Evolutionary conservation across 352 stramenopile genomes (phyloP), one percentile per base, ranked within the genome.

Genomic region (Pelagophyceae sp.): DNA sequence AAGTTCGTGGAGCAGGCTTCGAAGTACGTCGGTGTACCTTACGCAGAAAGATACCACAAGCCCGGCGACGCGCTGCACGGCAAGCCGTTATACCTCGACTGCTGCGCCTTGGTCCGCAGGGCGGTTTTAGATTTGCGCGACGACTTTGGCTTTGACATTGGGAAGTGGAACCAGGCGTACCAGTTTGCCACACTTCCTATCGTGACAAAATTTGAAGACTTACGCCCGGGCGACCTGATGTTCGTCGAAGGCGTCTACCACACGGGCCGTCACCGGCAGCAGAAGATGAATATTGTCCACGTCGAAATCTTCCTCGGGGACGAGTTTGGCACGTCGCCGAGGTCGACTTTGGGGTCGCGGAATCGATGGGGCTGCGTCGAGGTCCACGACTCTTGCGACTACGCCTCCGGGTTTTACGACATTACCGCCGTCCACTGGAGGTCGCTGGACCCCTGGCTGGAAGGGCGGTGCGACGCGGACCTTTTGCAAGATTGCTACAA

Each of bases 11-110:
- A 72, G 33, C 78, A 81, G 33, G 38, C 25, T 33, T 78, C 81
- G 77, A 81, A 81, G 31, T 81, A 81, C 78, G 79, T 81, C 2
- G 78, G 78, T 37, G 63, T 77, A 5, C 78, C 78, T 64, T 81
- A 81, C 61, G 75, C 77, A 25, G 64, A 72, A 23, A 29, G 67
- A 5, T 81, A 81, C 78, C 78, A 81, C 78, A 61, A 78, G 61
- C 45, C 75, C 54, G 40, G 35, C 15, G 69, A 51, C 54, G 37
- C 72, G 65, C 25, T 71, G 15, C 29, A 71, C 61, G 74, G 69
- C 70, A 50, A 35, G 32, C 78, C 78, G 27, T 38, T 81, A 1
- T 81, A 77, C 29, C 61, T 81, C 20, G 78, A 81, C 77, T 81
- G 78, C 78, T 81, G 78, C 78, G 72, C 45, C 25, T 78, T 81